Evolutionary conservation across 2,329 filamentous ascomycete genomes (phyloP).

Genomic region (Colletotrichum sp.): DNA sequence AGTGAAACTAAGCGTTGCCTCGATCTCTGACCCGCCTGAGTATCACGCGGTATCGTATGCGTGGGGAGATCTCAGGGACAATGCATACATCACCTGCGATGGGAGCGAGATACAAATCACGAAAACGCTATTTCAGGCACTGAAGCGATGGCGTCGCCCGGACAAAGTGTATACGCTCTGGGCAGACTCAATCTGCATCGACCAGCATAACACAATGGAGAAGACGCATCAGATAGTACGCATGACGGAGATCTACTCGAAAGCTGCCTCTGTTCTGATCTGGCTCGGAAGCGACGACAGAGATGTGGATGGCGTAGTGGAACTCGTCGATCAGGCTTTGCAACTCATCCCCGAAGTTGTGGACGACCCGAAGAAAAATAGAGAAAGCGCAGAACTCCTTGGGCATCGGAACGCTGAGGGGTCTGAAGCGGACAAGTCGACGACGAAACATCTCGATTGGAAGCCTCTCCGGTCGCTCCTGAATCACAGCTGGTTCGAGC

Average conservation of each 20-base stretch:
- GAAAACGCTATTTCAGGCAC: not conserved
- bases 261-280: not conserved
- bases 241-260: not conserved
- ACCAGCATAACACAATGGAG: not conserved
- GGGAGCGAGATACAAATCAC: constrained; percentile 30
- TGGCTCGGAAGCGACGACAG: not conserved
- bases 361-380: not conserved
- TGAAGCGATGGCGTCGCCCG: not conserved
- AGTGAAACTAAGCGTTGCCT: not conserved
- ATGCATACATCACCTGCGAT: constrained; percentile 25
- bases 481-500: not conserved
- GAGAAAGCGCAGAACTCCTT: not conserved
- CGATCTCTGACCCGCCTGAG: not conserved
- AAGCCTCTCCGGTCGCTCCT: not conserved
- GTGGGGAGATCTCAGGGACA: not conserved
- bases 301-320: not conserved
- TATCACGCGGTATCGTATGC: constrained; percentile 5
- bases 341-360: not conserved
- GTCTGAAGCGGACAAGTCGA: not conserved
- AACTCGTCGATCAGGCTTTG: not conserved
- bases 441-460: not conserved
- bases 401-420: not conserved
- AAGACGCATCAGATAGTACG: not conserved
- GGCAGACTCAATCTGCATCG: not conserved
- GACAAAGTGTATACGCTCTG: not conserved